Percentiles rank a stretch among this genome's conserved stretches.
Evolutionary conservation across 129 eudicot genomes (phyloP).

Genomic region (Flaveria trinervia): DNA sequence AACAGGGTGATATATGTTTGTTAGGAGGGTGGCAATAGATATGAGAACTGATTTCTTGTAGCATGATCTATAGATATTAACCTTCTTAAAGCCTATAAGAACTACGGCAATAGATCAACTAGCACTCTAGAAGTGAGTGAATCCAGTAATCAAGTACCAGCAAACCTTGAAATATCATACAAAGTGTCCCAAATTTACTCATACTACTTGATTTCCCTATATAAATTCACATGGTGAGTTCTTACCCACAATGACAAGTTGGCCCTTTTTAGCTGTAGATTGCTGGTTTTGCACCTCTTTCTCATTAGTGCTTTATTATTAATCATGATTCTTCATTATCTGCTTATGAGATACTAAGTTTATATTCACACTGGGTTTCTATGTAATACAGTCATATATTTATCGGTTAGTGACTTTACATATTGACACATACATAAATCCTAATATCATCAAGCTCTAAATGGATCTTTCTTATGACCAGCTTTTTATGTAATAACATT

Average conservation of each 20-base stretch:
- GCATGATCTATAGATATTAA: background rate
- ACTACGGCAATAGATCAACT: background rate
- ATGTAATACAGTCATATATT: background rate
- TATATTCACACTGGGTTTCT: background rate
- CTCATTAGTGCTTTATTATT: background rate
- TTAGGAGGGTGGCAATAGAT: background rate
- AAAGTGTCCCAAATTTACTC: background rate
- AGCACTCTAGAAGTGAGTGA: background rate
- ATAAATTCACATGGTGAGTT: background rate
- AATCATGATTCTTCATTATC: background rate
- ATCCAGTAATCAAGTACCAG: background rate
- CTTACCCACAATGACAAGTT: background rate
- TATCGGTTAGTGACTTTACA: constrained; percentile 9
- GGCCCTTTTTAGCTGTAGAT: background rate
- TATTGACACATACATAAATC: background rate
- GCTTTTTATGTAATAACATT: constrained; percentile 14
- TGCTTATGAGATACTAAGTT: background rate
- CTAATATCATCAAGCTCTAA: background rate
- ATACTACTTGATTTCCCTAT: background rate
- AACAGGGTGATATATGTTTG: background rate
- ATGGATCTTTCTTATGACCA: background rate
- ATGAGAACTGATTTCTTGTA: background rate
- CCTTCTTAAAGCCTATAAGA: background rate
- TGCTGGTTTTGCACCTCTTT: background rate
- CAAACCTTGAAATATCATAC: background rate